Evolutionary conservation across 169 alveolate species (phyloP).

Genomic region (Eimeria necatrix): DNA sequence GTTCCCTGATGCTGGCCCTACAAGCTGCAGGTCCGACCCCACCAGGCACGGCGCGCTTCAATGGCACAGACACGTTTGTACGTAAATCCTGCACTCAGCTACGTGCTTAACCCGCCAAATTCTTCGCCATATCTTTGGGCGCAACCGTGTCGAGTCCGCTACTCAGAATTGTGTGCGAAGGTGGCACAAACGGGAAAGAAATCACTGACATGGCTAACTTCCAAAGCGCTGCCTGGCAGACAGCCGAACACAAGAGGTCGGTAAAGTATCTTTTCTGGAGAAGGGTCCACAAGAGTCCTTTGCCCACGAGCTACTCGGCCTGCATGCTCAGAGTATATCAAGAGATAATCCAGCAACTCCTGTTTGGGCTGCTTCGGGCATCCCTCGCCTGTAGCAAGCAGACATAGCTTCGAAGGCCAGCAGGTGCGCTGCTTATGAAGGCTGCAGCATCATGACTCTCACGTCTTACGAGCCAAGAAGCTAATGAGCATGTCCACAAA

Average conservation of each 20-base stretch:
- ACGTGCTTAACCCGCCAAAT: too few species aligned
- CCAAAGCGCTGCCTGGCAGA: conserved; percentile 64
- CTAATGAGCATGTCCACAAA: too few species aligned
- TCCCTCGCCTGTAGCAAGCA: conserved; percentile 74
- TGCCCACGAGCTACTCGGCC: conserved; percentile 80
- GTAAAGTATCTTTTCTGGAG: conserved; percentile 67
- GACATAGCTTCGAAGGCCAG: background rate
- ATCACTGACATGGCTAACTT: conserved; percentile 80
- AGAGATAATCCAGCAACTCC: conserved; percentile 78
- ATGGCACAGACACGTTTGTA: too few species aligned
- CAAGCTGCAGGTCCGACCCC: too few species aligned
- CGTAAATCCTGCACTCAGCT: too few species aligned
- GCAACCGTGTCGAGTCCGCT: background rate
- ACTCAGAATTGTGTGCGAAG: conserved; percentile 66
- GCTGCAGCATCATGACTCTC: too few species aligned
- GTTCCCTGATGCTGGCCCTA: too few species aligned
- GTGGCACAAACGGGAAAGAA: conserved; percentile 82
- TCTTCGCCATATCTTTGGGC: too few species aligned
- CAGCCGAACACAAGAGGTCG: conserved; percentile 68
- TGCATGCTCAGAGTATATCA: conserved; percentile 78
- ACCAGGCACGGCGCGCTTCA: too few species aligned
- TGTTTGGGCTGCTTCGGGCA: conserved; percentile 68
- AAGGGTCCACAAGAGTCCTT: conserved; percentile 70
- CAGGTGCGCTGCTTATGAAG: too few species aligned
- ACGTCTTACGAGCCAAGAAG: too few species aligned